Conservation (phyloP, 1,284 basidiomycete genomes). For the Volvariella surrecta region DNA sequence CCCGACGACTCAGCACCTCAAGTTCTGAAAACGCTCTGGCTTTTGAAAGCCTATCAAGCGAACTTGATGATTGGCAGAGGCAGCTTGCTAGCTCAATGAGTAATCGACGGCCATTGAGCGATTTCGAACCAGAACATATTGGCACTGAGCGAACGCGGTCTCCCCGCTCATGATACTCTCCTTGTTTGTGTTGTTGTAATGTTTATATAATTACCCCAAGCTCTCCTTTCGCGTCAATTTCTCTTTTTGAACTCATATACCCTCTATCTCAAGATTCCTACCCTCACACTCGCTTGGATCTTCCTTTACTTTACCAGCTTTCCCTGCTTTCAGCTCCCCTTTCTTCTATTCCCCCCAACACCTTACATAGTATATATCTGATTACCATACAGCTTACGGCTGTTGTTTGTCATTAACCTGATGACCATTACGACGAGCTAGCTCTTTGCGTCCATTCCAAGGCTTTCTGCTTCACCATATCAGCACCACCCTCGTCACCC, state of each 20-base stretch:
- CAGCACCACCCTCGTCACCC: conserved; percentile 82
- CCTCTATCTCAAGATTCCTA: conserved; percentile 25
- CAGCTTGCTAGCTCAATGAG: conserved; percentile 71
- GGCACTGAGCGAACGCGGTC: conserved; percentile 50
- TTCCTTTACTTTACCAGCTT: conserved; percentile 10
- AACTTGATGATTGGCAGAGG: conserved; percentile 77
- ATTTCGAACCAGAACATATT: conserved; percentile 49
- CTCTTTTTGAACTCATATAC: conserved; percentile 35
- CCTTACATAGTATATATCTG: conserved; percentile 7
- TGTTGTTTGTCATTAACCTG: conserved; percentile 12
- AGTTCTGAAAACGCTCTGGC: conserved; percentile 75
- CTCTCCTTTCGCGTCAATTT: conserved; percentile 20
- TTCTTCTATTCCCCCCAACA: neutral
- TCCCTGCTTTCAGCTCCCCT: conserved; percentile 6
- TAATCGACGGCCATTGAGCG: conserved; percentile 59
- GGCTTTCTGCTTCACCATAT: conserved; percentile 80
- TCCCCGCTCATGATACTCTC: conserved; percentile 49
- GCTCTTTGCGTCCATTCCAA: conserved; percentile 77
- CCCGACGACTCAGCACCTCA: conserved; percentile 60
- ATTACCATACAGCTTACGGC: conserved; percentile 8
- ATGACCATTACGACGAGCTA: conserved; percentile 25
- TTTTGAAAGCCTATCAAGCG: conserved; percentile 67
- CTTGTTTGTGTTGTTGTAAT: conserved; percentile 25
- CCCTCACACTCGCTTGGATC: conserved; percentile 21
- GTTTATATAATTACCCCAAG: conserved; percentile 36